Conservation (phyloP, 2,329 filamentous ascomycete species). For the Pseudogymnoascus sp. region DNA sequence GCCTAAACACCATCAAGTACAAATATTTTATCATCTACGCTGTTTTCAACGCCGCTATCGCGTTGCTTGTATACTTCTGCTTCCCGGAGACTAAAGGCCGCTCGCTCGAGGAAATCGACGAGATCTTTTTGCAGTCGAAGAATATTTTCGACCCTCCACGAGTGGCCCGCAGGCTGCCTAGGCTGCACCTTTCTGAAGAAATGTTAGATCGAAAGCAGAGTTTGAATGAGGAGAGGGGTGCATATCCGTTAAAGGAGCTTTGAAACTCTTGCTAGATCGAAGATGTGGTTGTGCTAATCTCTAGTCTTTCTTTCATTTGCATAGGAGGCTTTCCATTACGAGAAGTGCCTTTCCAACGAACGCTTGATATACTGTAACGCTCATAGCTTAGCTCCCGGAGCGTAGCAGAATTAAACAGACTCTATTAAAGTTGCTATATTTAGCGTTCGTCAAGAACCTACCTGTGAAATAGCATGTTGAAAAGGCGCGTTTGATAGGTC, state of each 20-base stretch:
- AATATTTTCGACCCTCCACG: conserved; percentile 17
- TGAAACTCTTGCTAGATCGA: neutral
- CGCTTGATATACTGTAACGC: neutral
- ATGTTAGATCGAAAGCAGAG: neutral
- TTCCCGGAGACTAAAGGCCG: conserved; percentile 17
- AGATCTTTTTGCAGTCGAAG: conserved; percentile 15
- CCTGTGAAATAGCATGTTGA: neutral
- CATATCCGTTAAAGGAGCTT: neutral
- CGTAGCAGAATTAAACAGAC: neutral
- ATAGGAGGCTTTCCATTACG: neutral
- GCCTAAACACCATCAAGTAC: conserved; percentile 12
- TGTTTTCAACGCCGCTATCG: neutral
- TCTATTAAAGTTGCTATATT: neutral
- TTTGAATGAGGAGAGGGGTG: neutral
- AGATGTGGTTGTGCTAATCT: neutral
- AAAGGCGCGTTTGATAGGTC: neutral
- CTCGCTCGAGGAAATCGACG: conserved; percentile 17
- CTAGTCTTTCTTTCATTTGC: neutral
- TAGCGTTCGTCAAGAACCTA: neutral
- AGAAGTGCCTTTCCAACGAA: neutral
- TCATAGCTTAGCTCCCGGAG: neutral
- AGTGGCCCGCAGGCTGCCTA: conserved; percentile 15
- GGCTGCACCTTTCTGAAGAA: neutral
- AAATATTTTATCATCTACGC: conserved; percentile 16
- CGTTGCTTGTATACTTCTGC: conserved; percentile 14